Conservation (phyloP, 2,329 filamentous ascomycete genomes). For the Trichoderma lentiforme region DNA sequence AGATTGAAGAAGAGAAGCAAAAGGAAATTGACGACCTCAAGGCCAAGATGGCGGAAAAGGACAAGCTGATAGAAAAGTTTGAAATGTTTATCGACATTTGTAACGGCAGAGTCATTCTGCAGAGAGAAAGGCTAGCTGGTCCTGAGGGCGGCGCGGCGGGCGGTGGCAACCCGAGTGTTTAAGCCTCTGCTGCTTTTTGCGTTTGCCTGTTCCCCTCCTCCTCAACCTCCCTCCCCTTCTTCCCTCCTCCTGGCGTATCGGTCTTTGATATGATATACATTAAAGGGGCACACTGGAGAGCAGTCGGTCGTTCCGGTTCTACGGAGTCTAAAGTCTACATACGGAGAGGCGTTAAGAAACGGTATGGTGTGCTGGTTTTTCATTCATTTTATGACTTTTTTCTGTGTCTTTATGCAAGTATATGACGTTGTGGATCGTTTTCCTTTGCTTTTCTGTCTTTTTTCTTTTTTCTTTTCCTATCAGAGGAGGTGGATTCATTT, state of each 20-base stretch:
- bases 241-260: conserved; percentile 11
- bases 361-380: conserved; percentile 7
- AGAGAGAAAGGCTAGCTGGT: conserved; percentile 50
- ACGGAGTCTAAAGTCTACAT: conserved; percentile 6
- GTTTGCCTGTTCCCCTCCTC: background rate
- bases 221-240: background rate
- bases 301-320: conserved; percentile 14
- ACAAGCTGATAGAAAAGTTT: conserved; percentile 59
- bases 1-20: conserved; percentile 53
- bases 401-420: background rate
- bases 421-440: background rate
- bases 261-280: conserved; percentile 18
- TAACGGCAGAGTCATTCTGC: conserved; percentile 63
- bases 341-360: conserved; percentile 15
- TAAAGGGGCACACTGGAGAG: conserved; percentile 10
- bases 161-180: conserved; percentile 25
- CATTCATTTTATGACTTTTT: background rate
- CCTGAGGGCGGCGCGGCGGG: conserved; percentile 28
- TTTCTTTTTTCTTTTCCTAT: background rate
- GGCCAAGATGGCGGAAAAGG: conserved; percentile 59
- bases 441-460: background rate
- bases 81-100: conserved; percentile 70
- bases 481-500: background rate
- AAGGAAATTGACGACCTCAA: conserved; percentile 59
- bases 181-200: background rate